A percentile compares a stretch with the other conserved stretches of the same genome.
Evolutionary conservation across 2,329 filamentous ascomycete species (phyloP).

Genomic region (Claviceps sp.): DNA sequence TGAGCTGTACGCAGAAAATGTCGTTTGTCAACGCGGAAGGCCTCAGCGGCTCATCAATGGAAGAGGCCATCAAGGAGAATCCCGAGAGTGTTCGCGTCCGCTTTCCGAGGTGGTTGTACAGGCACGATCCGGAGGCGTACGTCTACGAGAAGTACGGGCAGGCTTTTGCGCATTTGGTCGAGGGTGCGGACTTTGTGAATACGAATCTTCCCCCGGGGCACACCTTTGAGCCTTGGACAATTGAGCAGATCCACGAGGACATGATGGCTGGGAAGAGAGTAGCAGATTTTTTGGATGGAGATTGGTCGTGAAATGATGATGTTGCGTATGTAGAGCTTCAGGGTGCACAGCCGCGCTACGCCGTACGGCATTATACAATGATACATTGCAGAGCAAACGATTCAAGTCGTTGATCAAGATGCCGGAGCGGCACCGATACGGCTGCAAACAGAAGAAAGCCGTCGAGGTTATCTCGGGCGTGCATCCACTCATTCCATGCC

Average conservation of each 20-base stretch:
- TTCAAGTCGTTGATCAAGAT: too few relatives aligned
- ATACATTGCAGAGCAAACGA: too few relatives aligned
- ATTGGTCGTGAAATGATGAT: neutral
- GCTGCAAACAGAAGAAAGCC: too few relatives aligned
- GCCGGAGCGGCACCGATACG: too few relatives aligned
- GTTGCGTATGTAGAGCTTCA: too few relatives aligned
- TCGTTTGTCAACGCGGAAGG: conserved; percentile 3
- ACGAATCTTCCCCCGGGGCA: conserved; percentile 2
- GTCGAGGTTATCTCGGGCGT: too few relatives aligned
- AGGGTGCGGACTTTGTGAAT: neutral
- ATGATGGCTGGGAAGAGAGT: conserved; percentile 1
- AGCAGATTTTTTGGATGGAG: neutral
- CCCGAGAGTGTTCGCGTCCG: conserved; percentile 1
- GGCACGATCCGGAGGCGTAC: conserved; percentile 5
- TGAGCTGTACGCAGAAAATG: conserved; percentile 4
- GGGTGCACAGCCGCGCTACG: too few relatives aligned
- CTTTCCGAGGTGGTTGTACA: conserved; percentile 2
- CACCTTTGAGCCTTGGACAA: conserved; percentile 1
- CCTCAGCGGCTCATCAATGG: neutral
- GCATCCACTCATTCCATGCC: too few relatives aligned
- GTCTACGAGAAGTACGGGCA: conserved; percentile 4
- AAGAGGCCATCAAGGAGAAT: neutral
- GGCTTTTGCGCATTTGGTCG: conserved; percentile 1
- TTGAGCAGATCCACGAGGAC: conserved; percentile 1
- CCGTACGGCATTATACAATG: too few relatives aligned